Percentiles rank a stretch among this genome's conserved stretches.
These are phyloP conservation scores for Podospora fimiseda DNA, from an alignment of 495 filamentous ascomycete species.

Conservation along the genomic window DNA sequence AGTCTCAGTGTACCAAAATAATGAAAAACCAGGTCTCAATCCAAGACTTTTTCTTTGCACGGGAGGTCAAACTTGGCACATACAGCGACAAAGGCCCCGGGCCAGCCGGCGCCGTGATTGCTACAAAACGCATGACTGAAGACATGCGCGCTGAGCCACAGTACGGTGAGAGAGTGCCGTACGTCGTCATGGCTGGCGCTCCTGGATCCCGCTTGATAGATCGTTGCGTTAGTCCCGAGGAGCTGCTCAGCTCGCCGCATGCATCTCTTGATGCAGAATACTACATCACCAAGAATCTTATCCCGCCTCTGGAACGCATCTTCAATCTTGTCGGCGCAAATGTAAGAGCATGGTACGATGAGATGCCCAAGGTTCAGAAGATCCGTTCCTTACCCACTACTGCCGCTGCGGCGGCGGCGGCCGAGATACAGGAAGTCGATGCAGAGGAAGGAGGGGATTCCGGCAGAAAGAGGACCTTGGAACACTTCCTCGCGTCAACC, in stretches of 20 bases:
- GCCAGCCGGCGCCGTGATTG: slow-evolving; percentile 83
- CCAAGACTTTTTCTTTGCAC: slow-evolving; percentile 92
- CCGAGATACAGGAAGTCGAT: slow-evolving; percentile 23
- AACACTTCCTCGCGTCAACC: slow-evolving; percentile 78
- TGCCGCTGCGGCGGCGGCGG: too few relatives aligned
- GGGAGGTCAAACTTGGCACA: slow-evolving; percentile 82
- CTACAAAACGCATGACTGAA: slow-evolving; percentile 73
- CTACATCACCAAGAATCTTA: slow-evolving; percentile 92
- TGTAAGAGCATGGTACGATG: slow-evolving; percentile 86
- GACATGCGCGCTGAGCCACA: slow-evolving; percentile 87
- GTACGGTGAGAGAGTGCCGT: slow-evolving; percentile 91
- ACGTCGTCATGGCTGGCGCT: slow-evolving; percentile 82
- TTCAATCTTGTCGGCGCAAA: slow-evolving; percentile 96
- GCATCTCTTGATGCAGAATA: slow-evolving; percentile 92
- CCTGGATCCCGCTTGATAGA: slow-evolving; percentile 83
- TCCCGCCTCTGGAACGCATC: slow-evolving; percentile 90
- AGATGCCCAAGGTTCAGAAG: slow-evolving; percentile 86
- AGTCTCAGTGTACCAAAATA: slow-evolving; percentile 84
- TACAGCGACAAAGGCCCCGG: slow-evolving; percentile 71
- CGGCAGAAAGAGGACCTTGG: slow-evolving; percentile 55
- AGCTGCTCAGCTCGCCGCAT: slow-evolving; percentile 66
- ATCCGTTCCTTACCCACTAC: slow-evolving; percentile 44
- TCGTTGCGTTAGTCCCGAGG: slow-evolving; percentile 82
- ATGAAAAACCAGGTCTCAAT: slow-evolving; percentile 83
- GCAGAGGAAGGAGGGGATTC: neutral